Conservation (phyloP, 345 rosid species). For the Cardamine resedifolia region DNA sequence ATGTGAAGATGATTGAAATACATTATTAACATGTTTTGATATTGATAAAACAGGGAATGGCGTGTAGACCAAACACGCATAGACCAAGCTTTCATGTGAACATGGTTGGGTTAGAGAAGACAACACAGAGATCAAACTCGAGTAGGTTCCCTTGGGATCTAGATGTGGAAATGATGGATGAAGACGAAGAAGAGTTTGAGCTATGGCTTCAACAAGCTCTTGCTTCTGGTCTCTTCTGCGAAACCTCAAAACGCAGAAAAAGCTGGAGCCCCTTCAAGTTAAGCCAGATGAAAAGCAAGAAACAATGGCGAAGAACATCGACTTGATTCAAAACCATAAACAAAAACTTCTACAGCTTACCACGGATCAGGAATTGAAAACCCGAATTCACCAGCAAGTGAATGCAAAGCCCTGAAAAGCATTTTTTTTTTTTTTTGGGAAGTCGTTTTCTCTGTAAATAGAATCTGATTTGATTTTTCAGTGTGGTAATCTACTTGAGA, state of each 20-base stretch:
- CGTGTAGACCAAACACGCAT: constrained; percentile 95
- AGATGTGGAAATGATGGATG: constrained; percentile 93
- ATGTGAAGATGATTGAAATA: constrained; percentile 12
- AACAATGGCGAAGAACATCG: constrained; percentile 90
- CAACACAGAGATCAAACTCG: constrained; percentile 76
- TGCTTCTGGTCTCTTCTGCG: constrained; percentile 90
- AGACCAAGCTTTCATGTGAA: constrained; percentile 95
- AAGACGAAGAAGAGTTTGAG: constrained; percentile 86
- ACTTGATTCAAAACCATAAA: constrained; percentile 35
- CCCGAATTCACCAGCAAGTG: constrained; percentile 14
- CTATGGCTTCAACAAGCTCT: constrained; percentile 88
- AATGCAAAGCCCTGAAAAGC: constrained; percentile 16
- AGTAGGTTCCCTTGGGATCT: constrained; percentile 88
- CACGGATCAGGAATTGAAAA: background rate
- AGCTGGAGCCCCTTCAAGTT: constrained; percentile 97
- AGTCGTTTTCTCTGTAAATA: constrained; percentile 33
- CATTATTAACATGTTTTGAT: background rate
- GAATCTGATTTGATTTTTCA: constrained; percentile 16
- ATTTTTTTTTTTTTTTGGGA: background rate
- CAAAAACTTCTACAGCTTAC: constrained; percentile 3
- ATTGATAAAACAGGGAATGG: constrained; percentile 68
- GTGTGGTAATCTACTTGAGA: constrained; percentile 23
- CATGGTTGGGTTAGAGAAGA: constrained; percentile 89
- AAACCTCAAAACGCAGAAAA: constrained; percentile 80
- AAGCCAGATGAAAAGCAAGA: constrained; percentile 77